phyloP scores from a whole-genome alignment of 2,329 filamentous ascomycete genomes.

The Mycosphaerella sp. region DNA sequence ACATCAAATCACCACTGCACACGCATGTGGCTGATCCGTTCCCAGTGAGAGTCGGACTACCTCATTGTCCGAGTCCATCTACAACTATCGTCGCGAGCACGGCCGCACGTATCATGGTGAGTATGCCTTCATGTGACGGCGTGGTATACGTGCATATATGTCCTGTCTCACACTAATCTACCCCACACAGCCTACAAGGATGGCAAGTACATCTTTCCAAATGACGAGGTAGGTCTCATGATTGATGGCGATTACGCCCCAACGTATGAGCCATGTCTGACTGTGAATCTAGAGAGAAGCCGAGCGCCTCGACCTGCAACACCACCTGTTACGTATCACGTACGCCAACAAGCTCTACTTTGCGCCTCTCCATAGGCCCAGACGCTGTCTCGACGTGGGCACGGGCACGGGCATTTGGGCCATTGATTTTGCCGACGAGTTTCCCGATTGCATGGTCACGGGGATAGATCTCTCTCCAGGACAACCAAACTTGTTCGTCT shows the following conservation, averaged over 20 bases:
- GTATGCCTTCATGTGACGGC: neutral
- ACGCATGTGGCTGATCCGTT: conserved; percentile 6
- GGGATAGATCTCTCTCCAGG: conserved; percentile 47
- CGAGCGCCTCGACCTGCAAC: conserved; percentile 37
- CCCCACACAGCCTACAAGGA: conserved; percentile 33
- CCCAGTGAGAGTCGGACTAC: conserved; percentile 33
- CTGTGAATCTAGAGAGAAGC: conserved; percentile 29
- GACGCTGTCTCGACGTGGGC: conserved; percentile 45
- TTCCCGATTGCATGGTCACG: conserved; percentile 38
- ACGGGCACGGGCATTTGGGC: conserved; percentile 54
- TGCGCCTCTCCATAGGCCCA: conserved; percentile 40
- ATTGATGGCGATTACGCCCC: conserved; percentile 1
- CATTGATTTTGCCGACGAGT: conserved; percentile 45
- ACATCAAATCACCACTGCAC: neutral
- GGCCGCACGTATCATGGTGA: conserved; percentile 36
- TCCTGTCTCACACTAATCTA: conserved; percentile 1
- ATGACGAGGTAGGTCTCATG: conserved; percentile 32
- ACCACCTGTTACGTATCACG: conserved; percentile 44
- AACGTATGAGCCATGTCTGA: conserved; percentile 14
- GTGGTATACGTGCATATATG: neutral
- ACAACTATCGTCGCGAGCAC: conserved; percentile 34
- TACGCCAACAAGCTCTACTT: conserved; percentile 42
- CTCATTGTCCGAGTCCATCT: conserved; percentile 34
- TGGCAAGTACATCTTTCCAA: conserved; percentile 38
- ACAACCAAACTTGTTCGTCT: conserved; percentile 40